Evolutionary conservation across 352 stramenopile genomes (phyloP).

Genomic region (Globisporangium ultimum): DNA sequence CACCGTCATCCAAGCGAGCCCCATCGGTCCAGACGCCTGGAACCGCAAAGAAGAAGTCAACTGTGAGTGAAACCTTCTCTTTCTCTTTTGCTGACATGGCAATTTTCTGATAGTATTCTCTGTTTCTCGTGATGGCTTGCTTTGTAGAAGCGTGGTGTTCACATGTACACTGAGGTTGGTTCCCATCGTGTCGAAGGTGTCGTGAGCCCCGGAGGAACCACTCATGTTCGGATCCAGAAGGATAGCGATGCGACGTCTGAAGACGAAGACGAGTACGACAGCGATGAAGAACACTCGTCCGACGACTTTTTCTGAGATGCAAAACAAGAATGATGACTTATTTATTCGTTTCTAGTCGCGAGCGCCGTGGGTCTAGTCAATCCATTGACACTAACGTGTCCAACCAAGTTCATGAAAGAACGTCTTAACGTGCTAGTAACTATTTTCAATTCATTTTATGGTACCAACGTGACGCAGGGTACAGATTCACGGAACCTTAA

Average conservation of each 20-base stretch:
- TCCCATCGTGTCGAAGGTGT: slow-evolving; percentile 44
- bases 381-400: too few species aligned
- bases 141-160: slow-evolving; percentile 36
- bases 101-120: not conserved
- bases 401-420: not conserved
- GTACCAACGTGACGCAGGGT: too few species aligned
- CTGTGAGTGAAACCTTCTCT: slow-evolving; percentile 19
- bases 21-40: slow-evolving; percentile 10
- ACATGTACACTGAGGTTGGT: slow-evolving; percentile 43
- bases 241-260: slow-evolving; percentile 42
- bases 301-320: slow-evolving; percentile 14
- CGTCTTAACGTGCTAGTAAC: not conserved
- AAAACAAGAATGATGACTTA: not conserved
- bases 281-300: slow-evolving; percentile 27
- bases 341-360: not conserved
- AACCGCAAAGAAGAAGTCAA: slow-evolving; percentile 26
- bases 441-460: too few species aligned
- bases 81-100: not conserved
- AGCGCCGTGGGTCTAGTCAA: not conserved
- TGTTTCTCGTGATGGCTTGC: not conserved
- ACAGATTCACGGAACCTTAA: too few species aligned
- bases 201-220: slow-evolving; percentile 63
- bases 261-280: slow-evolving; percentile 19
- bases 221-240: slow-evolving; percentile 50
- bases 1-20: not conserved